Evolutionary conservation across 148 eudicot species (phyloP).

Genomic region (Rhododendron williamsianum): DNA sequence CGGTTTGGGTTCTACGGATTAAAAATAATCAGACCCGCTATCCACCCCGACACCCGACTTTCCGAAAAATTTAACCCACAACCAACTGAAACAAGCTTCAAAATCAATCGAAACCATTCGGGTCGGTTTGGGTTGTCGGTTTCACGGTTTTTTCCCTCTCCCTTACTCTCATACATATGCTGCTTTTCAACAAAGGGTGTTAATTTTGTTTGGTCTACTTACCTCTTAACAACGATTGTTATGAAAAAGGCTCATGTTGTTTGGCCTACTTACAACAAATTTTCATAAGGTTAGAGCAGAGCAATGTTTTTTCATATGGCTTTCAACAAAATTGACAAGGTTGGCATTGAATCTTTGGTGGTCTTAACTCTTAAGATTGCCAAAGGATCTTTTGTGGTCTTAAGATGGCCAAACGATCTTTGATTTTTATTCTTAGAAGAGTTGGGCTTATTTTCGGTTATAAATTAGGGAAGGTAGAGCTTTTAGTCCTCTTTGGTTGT

Average conservation of each 20-base stretch:
- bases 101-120: no score
- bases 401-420: not conserved
- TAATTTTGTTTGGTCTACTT: not conserved
- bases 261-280: not conserved
- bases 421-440: not conserved
- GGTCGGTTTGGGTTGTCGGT: no score
- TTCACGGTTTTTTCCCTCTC: no score
- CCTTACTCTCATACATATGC: not conserved
- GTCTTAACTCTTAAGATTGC: not conserved
- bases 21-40: no score
- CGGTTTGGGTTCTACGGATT: no score
- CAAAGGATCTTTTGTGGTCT: not conserved
- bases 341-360: not conserved
- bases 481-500: not conserved
- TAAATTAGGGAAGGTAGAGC: not conserved
- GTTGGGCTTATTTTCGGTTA: not conserved
- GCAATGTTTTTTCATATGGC: not conserved
- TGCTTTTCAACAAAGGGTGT: not conserved
- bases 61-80: no score
- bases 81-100: no score
- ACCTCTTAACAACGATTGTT: not conserved
- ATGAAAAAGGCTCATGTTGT: not conserved
- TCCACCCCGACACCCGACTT: no score
- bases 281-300: not conserved
- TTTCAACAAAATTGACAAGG: not conserved